Percentiles rank a stretch among this genome's conserved stretches.
These are phyloP conservation scores for Inga leiocalycina DNA, from an alignment of 306 rosid species.

Conservation along the genomic window DNA sequence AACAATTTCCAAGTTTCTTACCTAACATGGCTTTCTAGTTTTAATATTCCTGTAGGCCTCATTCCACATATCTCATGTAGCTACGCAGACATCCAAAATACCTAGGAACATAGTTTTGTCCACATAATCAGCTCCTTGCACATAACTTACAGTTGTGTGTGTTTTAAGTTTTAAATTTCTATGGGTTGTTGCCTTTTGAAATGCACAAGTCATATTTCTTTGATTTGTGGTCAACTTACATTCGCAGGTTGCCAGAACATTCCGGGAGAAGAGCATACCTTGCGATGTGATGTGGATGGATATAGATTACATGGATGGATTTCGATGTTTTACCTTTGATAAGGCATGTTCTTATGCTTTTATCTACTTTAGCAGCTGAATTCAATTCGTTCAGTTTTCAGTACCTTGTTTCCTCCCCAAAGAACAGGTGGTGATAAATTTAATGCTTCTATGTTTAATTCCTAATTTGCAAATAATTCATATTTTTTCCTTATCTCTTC, in stretches of 20 bases:
- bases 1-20: slow-evolving; percentile 6
- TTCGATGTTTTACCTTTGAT: slow-evolving; percentile 92
- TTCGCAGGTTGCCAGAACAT: slow-evolving; percentile 73
- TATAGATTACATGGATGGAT: slow-evolving; percentile 93
- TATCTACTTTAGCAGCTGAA: background rate
- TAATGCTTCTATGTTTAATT: background rate
- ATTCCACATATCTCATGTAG: background rate
- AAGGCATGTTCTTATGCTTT: slow-evolving; percentile 47
- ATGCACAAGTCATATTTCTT: slow-evolving; percentile 4
- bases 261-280: slow-evolving; percentile 74
- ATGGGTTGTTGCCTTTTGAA: background rate
- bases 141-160: background rate
- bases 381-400: background rate
- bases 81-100: slow-evolving; percentile 26
- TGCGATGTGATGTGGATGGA: slow-evolving; percentile 98
- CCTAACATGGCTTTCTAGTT: background rate
- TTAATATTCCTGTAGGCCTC: slow-evolving; percentile 5
- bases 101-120: slow-evolving; percentile 14
- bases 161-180: background rate
- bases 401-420: background rate
- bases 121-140: background rate
- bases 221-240: slow-evolving; percentile 30
- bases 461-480: background rate
- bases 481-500: background rate
- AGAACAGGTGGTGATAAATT: slow-evolving; percentile 11